Base-by-base conservation (phyloP, 345 rosid species). In the Streptanthus diversifolius region DNA sequence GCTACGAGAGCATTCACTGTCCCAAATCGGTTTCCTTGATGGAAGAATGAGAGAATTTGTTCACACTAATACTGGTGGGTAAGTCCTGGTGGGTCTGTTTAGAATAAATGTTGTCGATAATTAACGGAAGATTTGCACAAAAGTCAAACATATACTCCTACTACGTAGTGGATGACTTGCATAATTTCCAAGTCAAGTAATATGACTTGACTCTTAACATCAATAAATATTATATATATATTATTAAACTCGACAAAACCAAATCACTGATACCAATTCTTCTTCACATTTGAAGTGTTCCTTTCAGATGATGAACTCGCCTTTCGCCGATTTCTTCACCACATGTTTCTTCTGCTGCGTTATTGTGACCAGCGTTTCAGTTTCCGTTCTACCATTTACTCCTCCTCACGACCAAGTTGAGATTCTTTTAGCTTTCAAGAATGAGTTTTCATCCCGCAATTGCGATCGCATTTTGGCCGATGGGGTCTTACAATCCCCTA, bases 1-100 rank as follows among this genome's bases (percentile, higher is more conserved):
- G 97, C 17, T 91, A 96, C 19, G 90, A 91, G 73, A 91, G 95
- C 77, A 70, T 78, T 39, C 78, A 82, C 69, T 81, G 73, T 63
- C 68, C 77, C 68, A 80, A 68, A 51, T 61, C 64, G 13, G 64
- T 75, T 44, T 68, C 74, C 1, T 17, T 75, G 74, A 61, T 75
- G 24, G 24, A 75, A 68, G 65, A 68, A 68, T 75, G 64, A 75
- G 69, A 47, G 48, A 35, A 13, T 13, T 35, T 53, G 33, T 52
- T 21, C 53, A 47, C 17, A n/a, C 18, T 1, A 11, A 1, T 37
- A 37, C n/a, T n/a, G n/a, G n/a, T n/a, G n/a, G n/a, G 32, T 3
- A 29, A 29, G 32, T 29, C 32, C 32, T 29, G 32, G 32, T 29
- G 32, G 32, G 32, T 29, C 32, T 29, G 4, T 29, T 4, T 32